phyloP scores from a whole-genome alignment of 176 grass and related monocot species.

The Paspalum notatum region DNA sequence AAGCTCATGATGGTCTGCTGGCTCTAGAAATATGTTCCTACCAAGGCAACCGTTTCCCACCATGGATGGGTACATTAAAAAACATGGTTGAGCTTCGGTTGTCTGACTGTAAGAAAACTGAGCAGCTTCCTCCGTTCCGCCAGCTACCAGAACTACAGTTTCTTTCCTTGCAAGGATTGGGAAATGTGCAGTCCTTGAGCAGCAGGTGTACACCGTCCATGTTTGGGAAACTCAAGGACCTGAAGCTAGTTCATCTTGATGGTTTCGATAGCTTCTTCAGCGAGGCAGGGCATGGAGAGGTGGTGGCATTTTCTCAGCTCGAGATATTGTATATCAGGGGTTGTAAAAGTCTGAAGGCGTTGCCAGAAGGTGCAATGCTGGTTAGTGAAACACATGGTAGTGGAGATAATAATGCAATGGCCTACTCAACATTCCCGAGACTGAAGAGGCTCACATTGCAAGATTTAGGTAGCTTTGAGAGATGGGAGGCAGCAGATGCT shows the following conservation, averaged over 20 bases:
- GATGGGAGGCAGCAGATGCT: not conserved
- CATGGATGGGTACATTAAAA: not conserved
- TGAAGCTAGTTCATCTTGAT: fast-evolving
- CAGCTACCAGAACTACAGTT: not conserved
- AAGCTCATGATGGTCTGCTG: not conserved
- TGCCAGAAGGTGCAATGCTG: not conserved
- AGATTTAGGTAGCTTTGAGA: not conserved
- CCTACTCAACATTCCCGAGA: not conserved
- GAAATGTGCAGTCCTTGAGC: not conserved
- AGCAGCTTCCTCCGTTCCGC: too few relatives aligned
- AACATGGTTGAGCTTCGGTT: not conserved
- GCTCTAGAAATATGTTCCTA: not conserved
- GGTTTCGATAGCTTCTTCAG: not conserved
- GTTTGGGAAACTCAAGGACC: not conserved
- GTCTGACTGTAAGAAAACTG: not conserved
- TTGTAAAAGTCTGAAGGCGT: not conserved
- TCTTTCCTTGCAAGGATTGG: not conserved
- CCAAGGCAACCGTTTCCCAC: not conserved
- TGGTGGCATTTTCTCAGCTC: not conserved
- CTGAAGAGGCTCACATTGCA: not conserved
- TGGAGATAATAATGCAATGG: not conserved
- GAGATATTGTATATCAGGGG: not conserved
- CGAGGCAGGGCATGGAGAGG: not conserved
- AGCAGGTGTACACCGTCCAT: not conserved
- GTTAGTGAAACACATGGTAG: not conserved